Conservation (phyloP, 2,329 filamentous ascomycete genomes). For the Fusarium sp. region DNA sequence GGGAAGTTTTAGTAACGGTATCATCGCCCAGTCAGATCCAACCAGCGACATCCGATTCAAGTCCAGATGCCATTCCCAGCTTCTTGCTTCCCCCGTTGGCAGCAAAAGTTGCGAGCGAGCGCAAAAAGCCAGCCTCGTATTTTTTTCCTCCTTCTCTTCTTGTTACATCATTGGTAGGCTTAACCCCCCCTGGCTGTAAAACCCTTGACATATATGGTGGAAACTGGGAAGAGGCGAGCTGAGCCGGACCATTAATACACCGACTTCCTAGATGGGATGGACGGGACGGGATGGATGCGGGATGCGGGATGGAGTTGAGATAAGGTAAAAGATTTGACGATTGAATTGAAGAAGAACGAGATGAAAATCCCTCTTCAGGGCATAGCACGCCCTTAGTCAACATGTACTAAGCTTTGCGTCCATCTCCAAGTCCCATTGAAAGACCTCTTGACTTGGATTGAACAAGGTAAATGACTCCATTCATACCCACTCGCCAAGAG, state of each 20-base stretch:
- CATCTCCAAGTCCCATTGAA: background rate
- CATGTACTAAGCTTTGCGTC: background rate
- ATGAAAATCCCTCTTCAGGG: background rate
- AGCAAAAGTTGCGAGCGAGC: background rate
- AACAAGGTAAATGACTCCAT: background rate
- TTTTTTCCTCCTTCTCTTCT: background rate
- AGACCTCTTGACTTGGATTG: background rate
- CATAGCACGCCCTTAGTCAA: background rate
- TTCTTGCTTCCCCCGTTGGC: background rate
- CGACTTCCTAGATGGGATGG: background rate
- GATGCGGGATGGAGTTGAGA: background rate
- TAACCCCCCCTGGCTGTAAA: background rate
- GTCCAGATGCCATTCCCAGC: background rate
- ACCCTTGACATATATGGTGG: background rate
- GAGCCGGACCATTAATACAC: background rate
- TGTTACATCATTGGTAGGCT: background rate
- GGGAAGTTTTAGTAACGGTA: background rate
- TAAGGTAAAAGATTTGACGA: background rate
- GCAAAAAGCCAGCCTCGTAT: background rate
- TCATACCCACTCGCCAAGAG: background rate
- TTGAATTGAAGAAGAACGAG: background rate
- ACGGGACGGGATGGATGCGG: background rate
- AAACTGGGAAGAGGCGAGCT: constrained; percentile 7
- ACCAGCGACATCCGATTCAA: background rate
- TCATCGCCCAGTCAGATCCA: background rate